A percentile compares a stretch with the other conserved stretches of the same genome.
These are phyloP conservation scores for Cryomyces minteri DNA, from an alignment of 495 filamentous ascomycete species.

Conservation along the genomic window DNA sequence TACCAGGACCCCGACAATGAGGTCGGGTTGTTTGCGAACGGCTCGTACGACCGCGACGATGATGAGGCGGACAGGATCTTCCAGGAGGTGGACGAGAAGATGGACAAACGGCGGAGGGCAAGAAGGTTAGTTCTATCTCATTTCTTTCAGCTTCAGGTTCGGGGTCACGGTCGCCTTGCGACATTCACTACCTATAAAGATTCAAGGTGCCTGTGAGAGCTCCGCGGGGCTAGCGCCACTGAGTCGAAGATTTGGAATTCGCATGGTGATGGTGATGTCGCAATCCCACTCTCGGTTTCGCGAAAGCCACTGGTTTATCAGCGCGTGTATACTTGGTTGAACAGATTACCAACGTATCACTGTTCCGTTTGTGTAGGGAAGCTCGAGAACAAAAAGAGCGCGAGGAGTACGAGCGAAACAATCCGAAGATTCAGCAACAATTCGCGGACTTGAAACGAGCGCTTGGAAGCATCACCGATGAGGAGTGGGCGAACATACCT, in stretches of 20 bases:
- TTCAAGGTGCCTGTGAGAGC: too few species aligned
- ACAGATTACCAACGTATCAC: constrained; percentile 72
- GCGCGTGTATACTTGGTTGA: constrained; percentile 35
- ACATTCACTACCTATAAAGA: too few species aligned
- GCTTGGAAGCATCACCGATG: constrained; percentile 73
- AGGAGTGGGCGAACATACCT: constrained; percentile 90
- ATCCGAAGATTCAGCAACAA: constrained; percentile 96
- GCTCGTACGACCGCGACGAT: constrained; percentile 87
- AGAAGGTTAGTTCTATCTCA: constrained; percentile 60
- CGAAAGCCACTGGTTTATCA: constrained; percentile 51
- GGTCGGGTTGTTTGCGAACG: constrained; percentile 83
- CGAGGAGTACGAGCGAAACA: constrained; percentile 89
- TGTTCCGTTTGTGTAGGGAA: constrained; percentile 62
- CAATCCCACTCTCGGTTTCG: not conserved
- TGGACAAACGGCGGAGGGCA: constrained; percentile 69
- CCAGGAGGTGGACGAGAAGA: constrained; percentile 85
- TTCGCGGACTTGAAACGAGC: constrained; percentile 92
- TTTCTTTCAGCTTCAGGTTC: constrained; percentile 3
- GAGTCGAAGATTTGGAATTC: too few species aligned
- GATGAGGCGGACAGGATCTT: constrained; percentile 96
- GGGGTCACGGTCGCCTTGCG: too few species aligned
- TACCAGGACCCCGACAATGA: constrained; percentile 97
- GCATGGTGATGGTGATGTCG: too few species aligned
- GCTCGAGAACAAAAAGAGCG: constrained; percentile 77
- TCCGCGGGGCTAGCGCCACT: too few species aligned